Evolutionary conservation across 148 eudicot genomes (phyloP), one percentile per base, ranked within the genome.

Genomic region (Nepenthes gracilis): DNA sequence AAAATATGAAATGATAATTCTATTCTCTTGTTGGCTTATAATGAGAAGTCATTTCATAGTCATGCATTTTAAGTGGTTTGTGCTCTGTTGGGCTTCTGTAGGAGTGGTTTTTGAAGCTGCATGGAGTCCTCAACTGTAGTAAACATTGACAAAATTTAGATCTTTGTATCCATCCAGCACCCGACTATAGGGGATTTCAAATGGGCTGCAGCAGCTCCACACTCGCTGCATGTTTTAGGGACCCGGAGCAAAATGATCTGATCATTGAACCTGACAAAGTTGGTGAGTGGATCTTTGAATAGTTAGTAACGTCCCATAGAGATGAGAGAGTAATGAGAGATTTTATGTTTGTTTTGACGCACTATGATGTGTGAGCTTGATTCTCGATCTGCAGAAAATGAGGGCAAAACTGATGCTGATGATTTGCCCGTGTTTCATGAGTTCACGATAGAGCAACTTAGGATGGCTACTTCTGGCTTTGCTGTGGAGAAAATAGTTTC

Each of bases 391-490:
- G 13, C 52, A 64, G 67, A 55, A 55, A 64, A 43, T 64, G 59
- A 54, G 36, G 67, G 54, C 15, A 64, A 55, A 35, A 33, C 32
- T 11, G 67, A 64, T 13, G 67, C 33, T 23, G 48, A 15, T 64
- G 59, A 55, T 64, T 43, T 64, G 59, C 67, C 59, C 23, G 59
- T 50, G 23, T 64, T 64, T 33, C 67, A 32, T 0, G 67, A 54
- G 50, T 64, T 36, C 35, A 54, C 59, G 4, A 32, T 54, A 13
- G 59, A 23, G 32, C 58, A 37, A 34, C 67, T 64, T 55, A 64
- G 59, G 59, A 55, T 43, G 67, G 67, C 67, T 1, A 64, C 67
- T 33, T 64, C 67, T 38, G 67, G 67, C 9, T 64, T 64, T 55
- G 57, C 59, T 54, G 36, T 55, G 10, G 67, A 64, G 36, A 64